A percentile compares a stretch with the other conserved stretches of the same genome.
These are phyloP conservation scores for Caryopteris hybrid DNA, from an alignment of 305 asterid genomes.

Conservation along the genomic window DNA sequence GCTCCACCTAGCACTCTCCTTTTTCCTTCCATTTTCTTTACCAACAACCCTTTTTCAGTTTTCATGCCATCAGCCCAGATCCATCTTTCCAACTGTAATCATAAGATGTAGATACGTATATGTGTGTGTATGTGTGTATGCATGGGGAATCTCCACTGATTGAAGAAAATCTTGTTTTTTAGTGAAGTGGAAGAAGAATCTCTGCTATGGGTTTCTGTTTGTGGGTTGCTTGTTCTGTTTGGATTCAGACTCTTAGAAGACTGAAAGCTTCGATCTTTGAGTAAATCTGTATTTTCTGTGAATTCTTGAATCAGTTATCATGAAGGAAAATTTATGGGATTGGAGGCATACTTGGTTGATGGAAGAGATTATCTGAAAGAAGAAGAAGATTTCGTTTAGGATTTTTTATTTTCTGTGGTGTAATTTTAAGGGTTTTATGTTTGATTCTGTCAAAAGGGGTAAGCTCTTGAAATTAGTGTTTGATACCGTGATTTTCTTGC, in stretches of 20 bases:
- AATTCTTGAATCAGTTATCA: not conserved
- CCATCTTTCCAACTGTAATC: constrained; percentile 28
- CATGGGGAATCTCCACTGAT: constrained; percentile 24
- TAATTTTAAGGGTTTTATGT: no score
- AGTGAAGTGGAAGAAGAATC: constrained; percentile 6
- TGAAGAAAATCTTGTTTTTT: constrained; percentile 5
- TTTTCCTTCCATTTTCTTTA: constrained; percentile 24
- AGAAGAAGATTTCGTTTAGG: not conserved
- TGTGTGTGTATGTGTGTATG: not conserved
- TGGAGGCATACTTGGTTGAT: constrained; percentile 32
- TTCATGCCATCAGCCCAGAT: constrained; percentile 37
- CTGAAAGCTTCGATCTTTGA: constrained; percentile 23
- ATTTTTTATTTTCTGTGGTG: not conserved
- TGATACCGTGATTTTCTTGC: not conserved
- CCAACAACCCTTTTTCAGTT: constrained; percentile 38
- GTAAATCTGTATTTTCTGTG: not conserved
- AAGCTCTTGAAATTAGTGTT: not conserved
- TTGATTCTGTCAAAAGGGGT: no score
- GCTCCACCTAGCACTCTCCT: constrained; percentile 38
- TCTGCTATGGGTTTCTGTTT: constrained; percentile 11
- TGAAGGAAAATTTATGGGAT: constrained; percentile 27
- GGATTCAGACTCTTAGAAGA: not conserved
- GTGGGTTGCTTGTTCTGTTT: constrained; percentile 12
- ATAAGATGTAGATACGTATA: not conserved
- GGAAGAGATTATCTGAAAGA: constrained; percentile 17